Base-by-base conservation (phyloP, 75 land plant genomes). In the Chamaecyparis obtusa region DNA sequence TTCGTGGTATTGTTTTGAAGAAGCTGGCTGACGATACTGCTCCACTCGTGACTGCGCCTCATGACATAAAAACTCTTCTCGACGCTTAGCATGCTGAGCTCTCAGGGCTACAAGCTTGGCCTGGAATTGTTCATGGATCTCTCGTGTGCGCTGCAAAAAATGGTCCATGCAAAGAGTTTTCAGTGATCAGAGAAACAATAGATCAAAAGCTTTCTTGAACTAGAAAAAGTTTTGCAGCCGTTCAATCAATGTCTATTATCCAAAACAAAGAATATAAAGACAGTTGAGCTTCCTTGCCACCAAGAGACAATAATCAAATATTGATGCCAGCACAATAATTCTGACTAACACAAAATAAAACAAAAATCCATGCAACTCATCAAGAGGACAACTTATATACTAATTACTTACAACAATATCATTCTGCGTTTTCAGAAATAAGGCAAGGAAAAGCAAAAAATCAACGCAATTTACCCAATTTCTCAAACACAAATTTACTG, bases 91-190 rank as follows among this genome's bases (percentile, higher is more conserved):
- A 64, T 97, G 99, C 43, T 91, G 93, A 14, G 93, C 88, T 86
- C 99, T 83, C 43, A 96, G 85, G 16, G 90, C 54, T 13, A 86
- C 74, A 87, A 97, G 88, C 89, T 94, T 94, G 48, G 92, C 95
- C 83, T 93, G 93, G 85, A 95, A 96, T 67, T 94, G 95, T 86
- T 92, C 89, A 83, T 96, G 96, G 67, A 97, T 97, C 86, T 92
- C 94, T n/a, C 85, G 88, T 39, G 96, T 87, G 74, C 88, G 90
- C 99, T 97, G 95, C 89, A 93, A 83, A 51, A 30, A 80, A 55
- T 1, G 1, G 64, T 56, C 8, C 36, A n/a, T 81, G 41, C 11
- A 46, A 46, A 24, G 33, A n/a, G 13, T 27, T 11, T 13, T 46
- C 9, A 81, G n/a, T 27, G 17, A 24, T 49, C 44, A n/a, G 3